A percentile compares a stretch with the other conserved stretches of the same genome.
phyloP scores from a whole-genome alignment of 805 yeast species.

The Henningerozyma blattae region DNA sequence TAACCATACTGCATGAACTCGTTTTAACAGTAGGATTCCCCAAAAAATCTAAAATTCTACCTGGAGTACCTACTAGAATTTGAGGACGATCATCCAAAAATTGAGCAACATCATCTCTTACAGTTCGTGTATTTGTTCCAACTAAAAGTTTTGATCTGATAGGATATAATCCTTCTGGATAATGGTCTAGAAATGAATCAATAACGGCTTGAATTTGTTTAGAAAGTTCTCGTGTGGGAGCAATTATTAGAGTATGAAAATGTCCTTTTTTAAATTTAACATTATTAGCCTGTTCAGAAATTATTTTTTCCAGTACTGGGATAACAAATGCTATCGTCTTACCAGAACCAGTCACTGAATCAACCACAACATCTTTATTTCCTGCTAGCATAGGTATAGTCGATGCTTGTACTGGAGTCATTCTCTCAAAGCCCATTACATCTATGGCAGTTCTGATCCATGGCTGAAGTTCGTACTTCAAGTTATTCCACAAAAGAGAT shows the following conservation, averaged over 20 bases:
- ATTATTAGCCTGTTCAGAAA: slow-evolving; percentile 24
- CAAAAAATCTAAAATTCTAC: slow-evolving; percentile 69
- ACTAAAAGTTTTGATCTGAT: slow-evolving; percentile 52
- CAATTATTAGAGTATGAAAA: slow-evolving; percentile 56
- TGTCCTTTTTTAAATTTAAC: slow-evolving; percentile 43
- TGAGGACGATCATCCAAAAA: slow-evolving; percentile 52
- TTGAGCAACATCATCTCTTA: slow-evolving; percentile 57
- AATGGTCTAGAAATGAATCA: slow-evolving; percentile 40
- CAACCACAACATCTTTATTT: slow-evolving; percentile 91
- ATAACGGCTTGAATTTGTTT: slow-evolving; percentile 62
- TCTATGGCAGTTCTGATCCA: slow-evolving; percentile 61
- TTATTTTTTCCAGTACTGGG: slow-evolving; percentile 64
- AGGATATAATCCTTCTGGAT: slow-evolving; percentile 33
- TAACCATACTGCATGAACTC: slow-evolving; percentile 53
- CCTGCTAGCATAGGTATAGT: slow-evolving; percentile 74
- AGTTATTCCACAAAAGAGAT: slow-evolving; percentile 51
- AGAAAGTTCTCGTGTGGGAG: slow-evolving; percentile 59
- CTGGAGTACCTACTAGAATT: slow-evolving; percentile 84
- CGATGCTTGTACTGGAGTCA: slow-evolving; percentile 98
- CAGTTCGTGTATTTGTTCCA: slow-evolving; percentile 38
- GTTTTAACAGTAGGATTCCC: slow-evolving; percentile 46
- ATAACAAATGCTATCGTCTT: slow-evolving; percentile 84
- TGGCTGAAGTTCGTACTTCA: slow-evolving; percentile 42
- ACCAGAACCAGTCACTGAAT: slow-evolving; percentile 98
- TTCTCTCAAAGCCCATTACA: slow-evolving; percentile 61